Conservation (phyloP, 345 rosid genomes). For the Salix dunnii region DNA sequence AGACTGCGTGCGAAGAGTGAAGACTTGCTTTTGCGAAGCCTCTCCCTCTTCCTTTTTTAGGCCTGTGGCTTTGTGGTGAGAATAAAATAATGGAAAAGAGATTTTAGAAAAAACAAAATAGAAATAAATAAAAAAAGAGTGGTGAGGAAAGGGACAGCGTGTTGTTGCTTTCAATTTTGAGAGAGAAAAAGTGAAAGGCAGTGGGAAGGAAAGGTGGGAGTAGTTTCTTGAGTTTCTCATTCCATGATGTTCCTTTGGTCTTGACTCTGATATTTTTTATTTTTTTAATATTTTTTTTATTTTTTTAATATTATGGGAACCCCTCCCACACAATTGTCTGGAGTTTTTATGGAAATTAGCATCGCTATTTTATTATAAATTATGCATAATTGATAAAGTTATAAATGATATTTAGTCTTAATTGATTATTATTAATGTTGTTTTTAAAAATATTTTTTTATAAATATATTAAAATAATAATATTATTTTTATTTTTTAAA, state of each 20-base stretch:
- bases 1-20: conserved; percentile 26
- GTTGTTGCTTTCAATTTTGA: conserved; percentile 48
- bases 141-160: conserved; percentile 53
- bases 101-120: not conserved
- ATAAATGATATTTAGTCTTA: no score
- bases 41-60: conserved; percentile 33
- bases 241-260: conserved; percentile 8
- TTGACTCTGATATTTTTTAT: not conserved
- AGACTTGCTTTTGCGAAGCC: conserved; percentile 16
- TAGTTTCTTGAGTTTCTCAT: conserved; percentile 27
- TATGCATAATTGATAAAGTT: no score
- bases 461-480: no score
- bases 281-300: not conserved
- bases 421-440: no score
- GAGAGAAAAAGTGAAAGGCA: conserved; percentile 9
- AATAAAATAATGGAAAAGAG: conserved; percentile 1
- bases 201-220: not conserved
- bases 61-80: conserved; percentile 24
- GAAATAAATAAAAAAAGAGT: conserved; percentile 28
- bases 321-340: not conserved
- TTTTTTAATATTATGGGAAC: not conserved
- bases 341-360: no score
- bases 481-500: no score
- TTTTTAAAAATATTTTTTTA: no score
- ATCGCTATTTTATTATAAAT: no score